phyloP scores from a whole-genome alignment of 768 basidiomycete species.

The Panus rudis region DNA sequence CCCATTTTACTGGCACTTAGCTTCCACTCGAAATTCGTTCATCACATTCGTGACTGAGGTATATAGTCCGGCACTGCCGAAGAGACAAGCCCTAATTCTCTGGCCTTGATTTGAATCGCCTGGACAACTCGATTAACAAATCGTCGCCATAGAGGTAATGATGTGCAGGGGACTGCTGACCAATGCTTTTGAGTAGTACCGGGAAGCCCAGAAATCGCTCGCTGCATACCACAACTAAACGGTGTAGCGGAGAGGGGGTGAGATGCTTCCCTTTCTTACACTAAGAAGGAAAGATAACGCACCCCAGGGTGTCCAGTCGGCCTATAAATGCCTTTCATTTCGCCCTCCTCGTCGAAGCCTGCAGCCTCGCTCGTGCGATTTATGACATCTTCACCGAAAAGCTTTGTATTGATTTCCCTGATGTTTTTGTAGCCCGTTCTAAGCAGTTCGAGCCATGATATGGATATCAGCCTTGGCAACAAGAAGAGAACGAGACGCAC shows the following conservation, averaged over 20 bases:
- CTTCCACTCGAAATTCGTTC: neutral
- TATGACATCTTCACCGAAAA: slow-evolving; percentile 33
- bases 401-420: slow-evolving; percentile 19
- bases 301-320: slow-evolving; percentile 38
- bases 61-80: too few relatives aligned
- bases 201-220: slow-evolving; percentile 28
- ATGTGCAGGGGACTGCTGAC: slow-evolving; percentile 14
- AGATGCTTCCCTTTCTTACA: neutral
- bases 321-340: slow-evolving; percentile 28
- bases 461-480: neutral
- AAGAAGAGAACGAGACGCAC: slow-evolving; percentile 1
- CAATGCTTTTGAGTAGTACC: slow-evolving; percentile 31
- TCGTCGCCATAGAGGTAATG: neutral
- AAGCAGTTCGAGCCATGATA: too few relatives aligned
- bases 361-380: slow-evolving; percentile 26
- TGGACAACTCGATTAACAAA: neutral
- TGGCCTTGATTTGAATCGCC: slow-evolving; percentile 8
- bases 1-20: neutral
- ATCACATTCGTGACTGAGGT: too few relatives aligned
- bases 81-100: slow-evolving; percentile 4
- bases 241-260: neutral
- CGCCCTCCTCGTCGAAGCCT: slow-evolving; percentile 36
- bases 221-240: slow-evolving; percentile 33
- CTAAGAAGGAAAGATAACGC: slow-evolving; percentile 3
- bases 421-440: slow-evolving; percentile 29